Percentiles rank a stretch among this genome's conserved stretches.
These are phyloP conservation scores for Pyrus hybrid DNA, from an alignment of 331 rosid genomes.

Conservation along the genomic window DNA sequence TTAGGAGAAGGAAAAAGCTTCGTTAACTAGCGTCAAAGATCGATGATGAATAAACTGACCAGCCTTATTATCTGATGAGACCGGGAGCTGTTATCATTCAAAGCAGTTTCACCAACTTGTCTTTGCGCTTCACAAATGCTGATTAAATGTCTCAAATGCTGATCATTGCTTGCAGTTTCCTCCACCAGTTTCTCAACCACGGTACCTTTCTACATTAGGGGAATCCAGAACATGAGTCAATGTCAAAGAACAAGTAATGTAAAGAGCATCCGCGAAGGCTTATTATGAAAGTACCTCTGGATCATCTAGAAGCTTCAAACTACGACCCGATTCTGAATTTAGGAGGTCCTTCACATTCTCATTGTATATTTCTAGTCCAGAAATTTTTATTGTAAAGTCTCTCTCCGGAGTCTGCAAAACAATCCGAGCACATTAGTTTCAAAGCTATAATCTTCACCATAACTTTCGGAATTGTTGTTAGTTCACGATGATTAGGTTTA, in stretches of 20 bases:
- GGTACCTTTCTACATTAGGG: conserved; percentile 75
- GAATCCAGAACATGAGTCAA: neutral
- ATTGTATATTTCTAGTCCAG: conserved; percentile 95
- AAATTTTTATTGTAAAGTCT: conserved; percentile 73
- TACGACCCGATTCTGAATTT: conserved; percentile 90
- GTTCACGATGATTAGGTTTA: conserved; percentile 26
- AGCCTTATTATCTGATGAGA: conserved; percentile 97
- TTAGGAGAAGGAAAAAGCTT: neutral
- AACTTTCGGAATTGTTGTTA: neutral
- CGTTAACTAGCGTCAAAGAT: conserved; percentile 8
- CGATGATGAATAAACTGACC: conserved; percentile 39
- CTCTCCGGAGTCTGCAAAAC: conserved; percentile 77
- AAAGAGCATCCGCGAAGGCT: neutral
- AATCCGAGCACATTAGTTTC: conserved; percentile 13
- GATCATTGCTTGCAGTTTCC: conserved; percentile 83
- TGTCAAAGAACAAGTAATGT: neutral
- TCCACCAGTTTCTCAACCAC: conserved; percentile 93
- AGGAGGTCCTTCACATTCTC: conserved; percentile 89
- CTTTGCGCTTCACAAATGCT: conserved; percentile 94
- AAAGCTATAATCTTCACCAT: neutral
- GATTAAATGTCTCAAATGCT: conserved; percentile 81
- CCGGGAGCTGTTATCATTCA: conserved; percentile 89
- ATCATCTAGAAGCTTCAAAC: conserved; percentile 85
- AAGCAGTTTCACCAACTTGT: conserved; percentile 99
- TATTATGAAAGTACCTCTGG: conserved; percentile 58